Percentiles rank a stretch among this genome's conserved stretches.
Evolutionary conservation across 2,329 filamentous ascomycete genomes (phyloP).

Genomic region (Penicillium olsonii): DNA sequence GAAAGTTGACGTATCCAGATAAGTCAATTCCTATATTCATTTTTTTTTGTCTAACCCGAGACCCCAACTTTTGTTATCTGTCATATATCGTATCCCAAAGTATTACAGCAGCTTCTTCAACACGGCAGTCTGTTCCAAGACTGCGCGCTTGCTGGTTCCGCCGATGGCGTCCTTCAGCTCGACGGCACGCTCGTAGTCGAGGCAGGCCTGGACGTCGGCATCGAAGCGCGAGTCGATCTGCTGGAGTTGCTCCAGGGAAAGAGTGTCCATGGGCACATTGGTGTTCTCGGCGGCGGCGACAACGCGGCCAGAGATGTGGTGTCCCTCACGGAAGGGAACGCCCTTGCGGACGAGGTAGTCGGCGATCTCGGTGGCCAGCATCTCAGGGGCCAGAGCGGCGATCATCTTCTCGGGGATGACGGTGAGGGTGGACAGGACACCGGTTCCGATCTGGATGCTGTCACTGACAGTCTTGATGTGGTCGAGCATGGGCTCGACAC

Average conservation of each 20-base stretch:
- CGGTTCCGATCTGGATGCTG: constrained; percentile 79
- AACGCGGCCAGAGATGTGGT: constrained; percentile 73
- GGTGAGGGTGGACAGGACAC: constrained; percentile 72
- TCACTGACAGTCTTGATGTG: constrained; percentile 78
- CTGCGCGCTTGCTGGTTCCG: constrained; percentile 71
- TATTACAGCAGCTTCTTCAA: constrained; percentile 55
- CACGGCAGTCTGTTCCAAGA: constrained; percentile 68
- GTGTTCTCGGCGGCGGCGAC: constrained; percentile 72
- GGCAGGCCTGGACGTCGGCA: constrained; percentile 67
- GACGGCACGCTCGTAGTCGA: constrained; percentile 81
- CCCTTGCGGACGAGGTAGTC: constrained; percentile 52
- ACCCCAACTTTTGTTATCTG: constrained; percentile 12
- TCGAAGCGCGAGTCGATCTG: constrained; percentile 69
- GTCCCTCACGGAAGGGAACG: constrained; percentile 77
- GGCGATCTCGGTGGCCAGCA: constrained; percentile 67
- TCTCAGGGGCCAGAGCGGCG: constrained; percentile 75
- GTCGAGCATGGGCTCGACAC: constrained; percentile 81
- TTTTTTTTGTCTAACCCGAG: constrained; percentile 28
- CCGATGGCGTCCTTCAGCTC: constrained; percentile 77
- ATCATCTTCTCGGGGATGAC: constrained; percentile 74
- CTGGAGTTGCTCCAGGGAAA: constrained; percentile 67
- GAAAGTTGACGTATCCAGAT: not conserved
- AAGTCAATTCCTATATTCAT: constrained; percentile 15
- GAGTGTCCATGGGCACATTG: constrained; percentile 67
- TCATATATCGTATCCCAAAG: constrained; percentile 8